Evolutionary conservation across 768 basidiomycete species (phyloP).

Genomic region (Brasilioporus rufonigricans): DNA sequence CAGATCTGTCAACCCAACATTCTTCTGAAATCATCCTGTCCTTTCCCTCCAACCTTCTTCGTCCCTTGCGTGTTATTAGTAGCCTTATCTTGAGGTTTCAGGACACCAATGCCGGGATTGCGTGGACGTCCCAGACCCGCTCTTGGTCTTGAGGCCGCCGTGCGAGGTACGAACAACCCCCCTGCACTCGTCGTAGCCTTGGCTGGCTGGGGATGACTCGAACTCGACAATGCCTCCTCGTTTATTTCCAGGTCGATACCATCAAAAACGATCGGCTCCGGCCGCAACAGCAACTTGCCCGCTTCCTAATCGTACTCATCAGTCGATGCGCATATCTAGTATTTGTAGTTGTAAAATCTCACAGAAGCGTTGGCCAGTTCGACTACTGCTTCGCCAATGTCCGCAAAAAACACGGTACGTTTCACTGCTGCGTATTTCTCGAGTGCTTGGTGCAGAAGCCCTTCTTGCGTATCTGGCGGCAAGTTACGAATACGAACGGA

Average conservation of each 20-base stretch:
- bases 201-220: constrained; percentile 26
- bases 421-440: constrained; percentile 73
- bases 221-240: constrained; percentile 46
- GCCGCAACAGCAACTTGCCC: constrained; percentile 68
- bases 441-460: constrained; percentile 83
- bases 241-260: constrained; percentile 57
- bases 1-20: constrained; percentile 47
- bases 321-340: background rate
- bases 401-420: constrained; percentile 72
- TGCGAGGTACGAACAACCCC: constrained; percentile 66
- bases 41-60: constrained; percentile 23
- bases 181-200: constrained; percentile 40
- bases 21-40: constrained; percentile 84
- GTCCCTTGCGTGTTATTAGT: constrained; percentile 7
- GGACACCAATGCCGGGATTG: constrained; percentile 32
- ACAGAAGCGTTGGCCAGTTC: constrained; percentile 69
- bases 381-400: constrained; percentile 58
- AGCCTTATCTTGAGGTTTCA: constrained; percentile 15
- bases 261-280: constrained; percentile 71
- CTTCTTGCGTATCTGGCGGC: constrained; percentile 80
- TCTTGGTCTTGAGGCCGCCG: constrained; percentile 61
- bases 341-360: constrained; percentile 21
- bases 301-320: constrained; percentile 58
- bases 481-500: constrained; percentile 77
- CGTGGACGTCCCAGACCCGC: constrained; percentile 66